phyloP scores from a whole-genome alignment of 2,329 filamentous ascomycete genomes.

The Neopestalotiopsis clavispora region DNA sequence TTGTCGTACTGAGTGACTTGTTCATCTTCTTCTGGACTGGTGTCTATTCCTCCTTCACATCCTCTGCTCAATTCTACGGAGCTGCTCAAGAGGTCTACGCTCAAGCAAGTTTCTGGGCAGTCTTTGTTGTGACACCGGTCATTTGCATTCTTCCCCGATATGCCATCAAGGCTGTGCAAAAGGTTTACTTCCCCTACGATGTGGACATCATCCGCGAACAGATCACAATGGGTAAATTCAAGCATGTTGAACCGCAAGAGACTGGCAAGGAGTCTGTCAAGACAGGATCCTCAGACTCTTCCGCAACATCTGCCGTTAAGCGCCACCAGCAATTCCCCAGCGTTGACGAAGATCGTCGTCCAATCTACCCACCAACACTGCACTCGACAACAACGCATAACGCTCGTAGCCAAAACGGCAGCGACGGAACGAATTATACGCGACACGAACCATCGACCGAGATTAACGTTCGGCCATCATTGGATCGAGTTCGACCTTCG shows the following conservation, averaged over 20 bases:
- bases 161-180: slow-evolving; percentile 84
- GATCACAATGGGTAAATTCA: slow-evolving; percentile 81
- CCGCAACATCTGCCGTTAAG: slow-evolving; percentile 60
- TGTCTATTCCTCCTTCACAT: slow-evolving; percentile 68
- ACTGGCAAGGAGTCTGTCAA: slow-evolving; percentile 39
- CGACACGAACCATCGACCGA: slow-evolving; percentile 67
- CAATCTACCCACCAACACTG: slow-evolving; percentile 91
- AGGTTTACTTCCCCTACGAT: slow-evolving; percentile 91
- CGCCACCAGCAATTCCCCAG: slow-evolving; percentile 65
- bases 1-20: slow-evolving; percentile 81
- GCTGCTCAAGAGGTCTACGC: slow-evolving; percentile 80
- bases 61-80: slow-evolving; percentile 69
- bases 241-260: slow-evolving; percentile 58
- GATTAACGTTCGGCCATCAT: slow-evolving; percentile 55
- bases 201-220: slow-evolving; percentile 97
- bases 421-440: slow-evolving; percentile 92
- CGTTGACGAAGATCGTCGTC: slow-evolving; percentile 85
- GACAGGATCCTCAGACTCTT: slow-evolving; percentile 47
- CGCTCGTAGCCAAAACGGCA: slow-evolving; percentile 85
- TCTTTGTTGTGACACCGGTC: slow-evolving; percentile 77
- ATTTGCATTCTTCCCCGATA: slow-evolving; percentile 89
- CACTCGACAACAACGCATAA: slow-evolving; percentile 70
- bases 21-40: slow-evolving; percentile 97
- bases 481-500: slow-evolving; percentile 77
- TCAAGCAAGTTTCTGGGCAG: slow-evolving; percentile 84